Conservation (phyloP, 2,329 filamentous ascomycete genomes). For the Neoscytalidium dimidiatum region DNA sequence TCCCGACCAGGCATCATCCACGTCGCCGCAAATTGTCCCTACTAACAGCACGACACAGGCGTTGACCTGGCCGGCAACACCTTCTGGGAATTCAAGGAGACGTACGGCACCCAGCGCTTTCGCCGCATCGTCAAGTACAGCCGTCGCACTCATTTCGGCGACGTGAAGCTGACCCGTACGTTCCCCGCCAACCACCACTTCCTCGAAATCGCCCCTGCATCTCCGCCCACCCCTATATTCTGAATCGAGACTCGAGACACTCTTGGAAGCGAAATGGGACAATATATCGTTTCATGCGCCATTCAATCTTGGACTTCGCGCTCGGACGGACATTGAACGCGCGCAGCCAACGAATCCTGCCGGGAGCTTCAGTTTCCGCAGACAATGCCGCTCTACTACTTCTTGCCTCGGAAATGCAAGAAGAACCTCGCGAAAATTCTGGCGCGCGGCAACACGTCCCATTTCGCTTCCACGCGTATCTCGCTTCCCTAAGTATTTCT, state of each 20-base stretch:
- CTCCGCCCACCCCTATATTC: not conserved
- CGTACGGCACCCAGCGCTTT: conserved; percentile 53
- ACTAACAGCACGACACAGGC: conserved; percentile 42
- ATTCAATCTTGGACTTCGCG: not conserved
- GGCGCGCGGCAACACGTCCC: not conserved
- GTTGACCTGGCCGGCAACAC: conserved; percentile 65
- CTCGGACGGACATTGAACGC: not conserved
- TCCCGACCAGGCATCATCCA: not conserved
- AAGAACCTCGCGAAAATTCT: not conserved
- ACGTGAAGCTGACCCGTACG: conserved; percentile 61
- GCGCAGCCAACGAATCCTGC: not conserved
- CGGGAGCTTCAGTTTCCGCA: not conserved
- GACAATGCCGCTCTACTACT: not conserved
- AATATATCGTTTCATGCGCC: conserved; percentile 24
- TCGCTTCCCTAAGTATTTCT: conserved; percentile 3
- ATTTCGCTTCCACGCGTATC: not conserved
- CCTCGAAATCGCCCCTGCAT: not conserved
- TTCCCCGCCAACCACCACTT: not conserved
- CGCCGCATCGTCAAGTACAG: conserved; percentile 62
- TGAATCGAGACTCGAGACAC: conserved; percentile 15
- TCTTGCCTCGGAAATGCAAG: not conserved
- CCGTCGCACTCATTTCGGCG: conserved; percentile 55
- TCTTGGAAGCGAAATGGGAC: conserved; percentile 1
- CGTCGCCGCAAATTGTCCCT: not conserved
- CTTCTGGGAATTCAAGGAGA: conserved; percentile 67